Evolutionary conservation across 305 asterid genomes (phyloP).

Genomic region (Solanum hybrid): DNA sequence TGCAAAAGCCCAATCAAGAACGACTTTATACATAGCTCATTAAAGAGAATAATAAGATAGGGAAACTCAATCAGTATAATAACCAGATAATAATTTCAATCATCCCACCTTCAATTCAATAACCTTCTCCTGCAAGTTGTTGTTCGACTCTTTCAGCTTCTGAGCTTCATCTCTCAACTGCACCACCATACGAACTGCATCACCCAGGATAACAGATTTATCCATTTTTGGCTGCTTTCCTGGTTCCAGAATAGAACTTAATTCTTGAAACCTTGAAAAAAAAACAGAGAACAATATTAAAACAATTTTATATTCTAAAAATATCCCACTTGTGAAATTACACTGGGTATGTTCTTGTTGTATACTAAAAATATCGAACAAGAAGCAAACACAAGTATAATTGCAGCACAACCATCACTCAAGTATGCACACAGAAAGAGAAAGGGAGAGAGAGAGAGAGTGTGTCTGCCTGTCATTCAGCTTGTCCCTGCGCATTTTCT

Average conservation of each 20-base stretch:
- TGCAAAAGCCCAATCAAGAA: background rate
- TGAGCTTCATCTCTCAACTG: slow-evolving; percentile 49
- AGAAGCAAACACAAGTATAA: background rate
- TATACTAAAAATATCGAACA: background rate
- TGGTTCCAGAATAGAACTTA: slow-evolving; percentile 44
- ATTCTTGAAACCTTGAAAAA: slow-evolving; percentile 42
- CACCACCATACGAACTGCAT: slow-evolving; percentile 37
- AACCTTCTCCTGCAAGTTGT: slow-evolving; percentile 33
- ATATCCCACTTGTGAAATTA: background rate
- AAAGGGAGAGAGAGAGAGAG: background rate
- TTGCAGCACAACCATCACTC: background rate
- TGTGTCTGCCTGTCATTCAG: slow-evolving; percentile 44
- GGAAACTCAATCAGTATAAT: background rate
- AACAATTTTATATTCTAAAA: background rate
- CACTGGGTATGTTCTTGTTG: background rate
- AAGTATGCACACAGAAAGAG: background rate
- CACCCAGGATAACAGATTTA: slow-evolving; percentile 34
- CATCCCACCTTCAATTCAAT: slow-evolving; percentile 39
- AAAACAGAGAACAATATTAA: background rate
- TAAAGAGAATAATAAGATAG: background rate
- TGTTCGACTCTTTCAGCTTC: slow-evolving; percentile 35
- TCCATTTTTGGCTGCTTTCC: slow-evolving; percentile 50
- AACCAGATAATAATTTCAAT: background rate
- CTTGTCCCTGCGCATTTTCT: slow-evolving; percentile 50
- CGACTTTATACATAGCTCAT: background rate